These are phyloP conservation scores for Nakazawaea siamensis DNA, from an alignment of 805 yeast species.

Conservation along the genomic window DNA sequence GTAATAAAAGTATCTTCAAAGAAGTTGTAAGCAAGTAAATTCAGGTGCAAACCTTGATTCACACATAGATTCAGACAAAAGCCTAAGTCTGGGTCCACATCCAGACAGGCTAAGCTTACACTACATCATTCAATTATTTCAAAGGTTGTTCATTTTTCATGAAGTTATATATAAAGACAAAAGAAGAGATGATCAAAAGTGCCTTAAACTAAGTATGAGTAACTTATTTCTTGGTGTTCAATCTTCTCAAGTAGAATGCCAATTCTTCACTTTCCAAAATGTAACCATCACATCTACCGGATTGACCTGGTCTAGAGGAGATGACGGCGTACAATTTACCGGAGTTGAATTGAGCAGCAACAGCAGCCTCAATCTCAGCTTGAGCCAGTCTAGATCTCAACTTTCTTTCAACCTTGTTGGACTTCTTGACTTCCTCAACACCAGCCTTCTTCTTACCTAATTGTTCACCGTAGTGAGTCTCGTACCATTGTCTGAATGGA, in stretches of 20 bases:
- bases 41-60: too few relatives aligned
- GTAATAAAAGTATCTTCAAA: too few relatives aligned
- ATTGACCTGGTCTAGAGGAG: slow-evolving; percentile 99
- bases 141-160: slow-evolving; percentile 18
- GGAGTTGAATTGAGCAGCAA: slow-evolving; percentile 94
- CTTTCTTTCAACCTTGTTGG: slow-evolving; percentile 82
- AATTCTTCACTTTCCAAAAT: slow-evolving; percentile 99
- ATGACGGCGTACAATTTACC: slow-evolving; percentile 98
- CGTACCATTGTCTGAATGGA: slow-evolving; percentile 99
- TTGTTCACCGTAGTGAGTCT: slow-evolving; percentile 92
- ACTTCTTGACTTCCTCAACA: slow-evolving; percentile 57
- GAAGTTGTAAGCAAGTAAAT: too few relatives aligned
- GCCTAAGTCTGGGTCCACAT: too few relatives aligned
- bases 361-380: slow-evolving; percentile 83
- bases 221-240: slow-evolving; percentile 95
- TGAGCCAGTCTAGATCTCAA: slow-evolving; percentile 85
- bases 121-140: too few relatives aligned
- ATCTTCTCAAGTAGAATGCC: slow-evolving; percentile 99
- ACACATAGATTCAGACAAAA: too few relatives aligned
- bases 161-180: slow-evolving; percentile 5
- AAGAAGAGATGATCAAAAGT: background rate
- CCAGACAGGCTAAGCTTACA: too few relatives aligned
- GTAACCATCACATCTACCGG: slow-evolving; percentile 99
- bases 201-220: slow-evolving; percentile 2
- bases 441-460: slow-evolving; percentile 78